phyloP scores from a whole-genome alignment of 2,329 filamentous ascomycete genomes.

The Sporothrix sp. region DNA sequence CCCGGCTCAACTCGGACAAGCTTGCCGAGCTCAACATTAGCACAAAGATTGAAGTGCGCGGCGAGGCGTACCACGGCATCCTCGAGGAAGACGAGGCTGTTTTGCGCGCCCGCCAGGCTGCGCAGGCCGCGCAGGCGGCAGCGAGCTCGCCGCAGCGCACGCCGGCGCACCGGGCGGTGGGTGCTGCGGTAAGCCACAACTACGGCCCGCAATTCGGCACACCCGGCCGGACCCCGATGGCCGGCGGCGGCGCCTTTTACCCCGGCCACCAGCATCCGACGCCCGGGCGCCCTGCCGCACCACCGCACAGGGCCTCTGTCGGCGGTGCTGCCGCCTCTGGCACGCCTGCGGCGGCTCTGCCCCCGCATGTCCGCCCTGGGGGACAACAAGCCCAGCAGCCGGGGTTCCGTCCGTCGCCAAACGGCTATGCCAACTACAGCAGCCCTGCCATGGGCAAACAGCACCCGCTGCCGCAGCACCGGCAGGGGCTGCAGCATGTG shows the following conservation, averaged over 20 bases:
- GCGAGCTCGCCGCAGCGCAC: constrained; percentile 24
- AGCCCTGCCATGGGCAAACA: constrained; percentile 43
- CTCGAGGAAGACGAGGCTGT: constrained; percentile 74
- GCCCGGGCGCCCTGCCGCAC: constrained; percentile 32
- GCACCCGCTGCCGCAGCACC: constrained; percentile 24
- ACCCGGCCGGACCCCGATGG: constrained; percentile 35
- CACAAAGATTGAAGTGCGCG: constrained; percentile 64
- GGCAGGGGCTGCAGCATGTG: constrained; percentile 28
- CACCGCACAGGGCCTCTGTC: constrained; percentile 30
- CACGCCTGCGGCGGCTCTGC: constrained; percentile 21
- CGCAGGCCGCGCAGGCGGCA: constrained; percentile 19
- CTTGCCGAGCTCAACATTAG: constrained; percentile 75
- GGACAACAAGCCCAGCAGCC: constrained; percentile 28
- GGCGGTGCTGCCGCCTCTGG: constrained; percentile 14
- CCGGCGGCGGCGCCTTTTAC: constrained; percentile 30
- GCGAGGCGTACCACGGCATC: constrained; percentile 63
- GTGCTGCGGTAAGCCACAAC: constrained; percentile 33
- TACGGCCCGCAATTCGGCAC: constrained; percentile 39
- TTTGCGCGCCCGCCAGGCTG: constrained; percentile 28
- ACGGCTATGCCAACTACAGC: constrained; percentile 39
- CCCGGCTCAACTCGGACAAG: constrained; percentile 77
- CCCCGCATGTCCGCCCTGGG: constrained; percentile 15
- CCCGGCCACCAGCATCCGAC: constrained; percentile 27
- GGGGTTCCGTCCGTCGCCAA: constrained; percentile 36
- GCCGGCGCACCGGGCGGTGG: constrained; percentile 22